Conservation (phyloP, 2,329 filamentous ascomycete species). For the Neofusicoccum cordaticola region DNA sequence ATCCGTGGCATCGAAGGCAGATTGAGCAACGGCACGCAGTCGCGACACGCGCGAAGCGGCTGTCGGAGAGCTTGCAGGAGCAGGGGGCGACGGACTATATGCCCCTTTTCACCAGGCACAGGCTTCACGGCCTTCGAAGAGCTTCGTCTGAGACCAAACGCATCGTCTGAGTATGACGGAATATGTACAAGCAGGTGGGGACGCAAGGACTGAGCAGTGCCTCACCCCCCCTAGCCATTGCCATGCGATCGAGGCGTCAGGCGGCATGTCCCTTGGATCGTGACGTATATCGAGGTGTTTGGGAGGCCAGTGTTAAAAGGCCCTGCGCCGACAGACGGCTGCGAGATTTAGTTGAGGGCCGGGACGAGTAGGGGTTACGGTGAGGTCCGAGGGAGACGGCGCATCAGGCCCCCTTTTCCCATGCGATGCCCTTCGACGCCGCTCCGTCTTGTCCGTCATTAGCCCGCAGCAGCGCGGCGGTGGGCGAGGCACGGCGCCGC, state of each 20-base stretch:
- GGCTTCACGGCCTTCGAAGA: background rate
- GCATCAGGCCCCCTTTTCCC: background rate
- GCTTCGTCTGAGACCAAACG: background rate
- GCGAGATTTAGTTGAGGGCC: slow-evolving; percentile 10
- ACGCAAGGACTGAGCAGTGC: background rate
- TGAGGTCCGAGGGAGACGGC: slow-evolving; percentile 2
- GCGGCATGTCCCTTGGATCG: slow-evolving; percentile 1
- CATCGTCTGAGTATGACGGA: slow-evolving; percentile 4
- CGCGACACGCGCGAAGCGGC: background rate
- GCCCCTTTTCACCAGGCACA: background rate
- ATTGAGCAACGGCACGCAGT: background rate
- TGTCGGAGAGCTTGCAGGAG: background rate
- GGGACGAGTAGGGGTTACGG: background rate
- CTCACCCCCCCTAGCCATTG: background rate
- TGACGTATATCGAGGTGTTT: background rate
- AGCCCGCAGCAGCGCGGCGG: background rate
- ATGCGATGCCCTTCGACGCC: background rate
- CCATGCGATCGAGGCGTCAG: background rate
- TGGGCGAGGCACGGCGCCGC: background rate
- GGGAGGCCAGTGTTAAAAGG: background rate
- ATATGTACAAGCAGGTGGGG: background rate
- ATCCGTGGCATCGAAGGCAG: background rate
- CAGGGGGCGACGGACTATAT: background rate
- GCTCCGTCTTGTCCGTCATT: background rate
- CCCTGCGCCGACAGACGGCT: background rate